Conservation (phyloP, 2,329 filamentous ascomycete species). For the Penicillium hordei region DNA sequence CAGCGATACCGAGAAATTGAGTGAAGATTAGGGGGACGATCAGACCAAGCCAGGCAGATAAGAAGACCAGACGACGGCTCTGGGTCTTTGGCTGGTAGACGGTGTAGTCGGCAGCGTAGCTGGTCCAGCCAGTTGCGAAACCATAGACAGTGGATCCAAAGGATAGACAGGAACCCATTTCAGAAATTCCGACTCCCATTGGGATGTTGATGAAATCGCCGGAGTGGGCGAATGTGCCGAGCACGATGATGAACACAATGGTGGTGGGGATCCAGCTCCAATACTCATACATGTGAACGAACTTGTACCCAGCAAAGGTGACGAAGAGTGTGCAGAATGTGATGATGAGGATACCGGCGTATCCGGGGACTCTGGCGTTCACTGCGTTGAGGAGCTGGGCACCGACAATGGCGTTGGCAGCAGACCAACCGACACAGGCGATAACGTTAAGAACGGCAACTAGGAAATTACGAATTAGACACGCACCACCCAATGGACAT, state of each 20-base stretch:
- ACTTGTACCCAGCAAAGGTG: slow-evolving; percentile 71
- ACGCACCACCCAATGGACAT: neutral
- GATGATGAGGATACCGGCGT: slow-evolving; percentile 73
- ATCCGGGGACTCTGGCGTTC: slow-evolving; percentile 67
- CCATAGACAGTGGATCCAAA: slow-evolving; percentile 67
- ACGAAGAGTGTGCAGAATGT: slow-evolving; percentile 66
- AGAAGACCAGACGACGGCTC: slow-evolving; percentile 63
- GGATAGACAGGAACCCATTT: slow-evolving; percentile 63
- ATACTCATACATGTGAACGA: slow-evolving; percentile 75
- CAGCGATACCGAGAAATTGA: slow-evolving; percentile 68
- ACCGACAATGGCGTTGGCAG: slow-evolving; percentile 77
- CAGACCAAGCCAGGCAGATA: slow-evolving; percentile 68
- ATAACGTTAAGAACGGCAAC: slow-evolving; percentile 70
- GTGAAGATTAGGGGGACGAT: slow-evolving; percentile 71
- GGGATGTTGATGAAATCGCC: slow-evolving; percentile 64
- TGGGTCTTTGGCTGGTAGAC: slow-evolving; percentile 70
- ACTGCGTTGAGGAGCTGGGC: slow-evolving; percentile 75
- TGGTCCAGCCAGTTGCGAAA: slow-evolving; percentile 71
- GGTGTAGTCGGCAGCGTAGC: slow-evolving; percentile 74
- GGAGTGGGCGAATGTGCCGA: slow-evolving; percentile 67
- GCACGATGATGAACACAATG: slow-evolving; percentile 70
- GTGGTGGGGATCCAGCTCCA: slow-evolving; percentile 72
- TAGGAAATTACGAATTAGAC: slow-evolving; percentile 25
- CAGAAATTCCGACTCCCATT: slow-evolving; percentile 58
- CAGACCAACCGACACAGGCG: slow-evolving; percentile 72